Base-by-base conservation (phyloP, 2,329 filamentous ascomycete species). In the Fusarium sororula region DNA sequence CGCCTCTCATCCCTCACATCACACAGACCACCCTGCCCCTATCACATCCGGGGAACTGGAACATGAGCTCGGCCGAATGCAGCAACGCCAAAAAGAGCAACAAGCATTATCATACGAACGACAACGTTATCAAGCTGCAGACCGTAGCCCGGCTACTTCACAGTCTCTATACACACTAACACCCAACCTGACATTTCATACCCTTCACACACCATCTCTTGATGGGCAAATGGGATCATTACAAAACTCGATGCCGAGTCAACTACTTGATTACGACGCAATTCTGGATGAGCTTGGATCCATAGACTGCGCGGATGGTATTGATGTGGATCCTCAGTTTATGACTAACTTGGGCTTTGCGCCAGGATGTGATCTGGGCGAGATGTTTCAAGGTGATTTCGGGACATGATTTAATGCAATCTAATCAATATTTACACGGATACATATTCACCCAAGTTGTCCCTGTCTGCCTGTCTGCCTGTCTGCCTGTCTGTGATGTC, bases 291-390 rank as follows among this genome's bases (percentile, higher is more conserved):
- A 88, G 61, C 81, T 89, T 35, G 85, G 85, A 24, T 85, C 86
- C n/a, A 84, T 87, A 45, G 86, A 88, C 66, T 85, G 83, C 72
- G 81, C 82, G 2, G 86, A 87, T 60, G 82, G 83, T 41, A 81
- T 88, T 50, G 87, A 89, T 32, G 84, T 86, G 18, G 89, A 91
- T 71, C 85, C 88, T 5, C 88, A 91, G 70, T 92, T 92, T 75
- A 91, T 92, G 90, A 86, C 89, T 50, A 92, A 92, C 74, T 83
- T 92, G 26, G 90, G 90, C 0, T 91, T 92, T 78, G 89, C 87
- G 4, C 90, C 90, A 0, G 90, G 90, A 32, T 87, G 88, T 39
- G 89, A 90, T 65, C 83, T 91, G 56, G 84, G 86, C 0, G 89
- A 90, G 72, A 84, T 89, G 83, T 81, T 82, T 73, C 78, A 80